Base-by-base conservation (phyloP, 768 basidiomycete species). In the Rhodotorula paludigena region DNA sequence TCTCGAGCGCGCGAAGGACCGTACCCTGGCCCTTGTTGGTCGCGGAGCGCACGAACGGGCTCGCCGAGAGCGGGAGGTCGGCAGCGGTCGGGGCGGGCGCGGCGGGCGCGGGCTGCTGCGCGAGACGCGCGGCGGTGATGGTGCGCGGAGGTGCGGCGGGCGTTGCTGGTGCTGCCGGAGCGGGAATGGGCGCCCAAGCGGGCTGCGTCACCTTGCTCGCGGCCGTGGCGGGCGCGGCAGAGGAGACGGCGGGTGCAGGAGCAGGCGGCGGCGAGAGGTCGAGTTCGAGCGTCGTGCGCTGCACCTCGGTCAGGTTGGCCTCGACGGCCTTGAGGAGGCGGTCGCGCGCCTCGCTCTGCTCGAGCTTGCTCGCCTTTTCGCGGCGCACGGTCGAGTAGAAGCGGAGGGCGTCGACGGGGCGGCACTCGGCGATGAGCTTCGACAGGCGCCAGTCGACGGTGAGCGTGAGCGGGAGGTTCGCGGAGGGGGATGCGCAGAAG, bases 51-150 rank as follows among this genome's bases (percentile, higher is more conserved):
- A 72, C 47, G 64, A 72, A 72, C 7, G 71, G 60, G 41, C 60
- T 63, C n/a, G 71, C 71, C 15, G 63, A 65, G 38, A 72, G 60
- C 0, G 71, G 71, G 6, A 72, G 42, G 47, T 72, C 71, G 12
- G 30, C 35, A 8, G 60, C 30, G 21, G 52, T n/a, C 0, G 66
- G 59, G 0, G 63, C 45, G 2, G 66, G 56, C 0, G 60, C 21
- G 2, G 66, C 21, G 28, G 54, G 44, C n/a, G 66, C 59, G 14
- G 63, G 63, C 23, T 42, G 62, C 25, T 57, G 64, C 12, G 58
- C 42, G 15, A 20, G 47, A 3, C 63, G 48, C 7, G 60, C 63
- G 6, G 51, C 57, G 45, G 54, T 35, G 39, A 72, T 63, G 4
- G 63, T 64, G 7, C 60, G 66, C 18, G 49, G 39, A 3, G 55